A percentile compares a stretch with the other conserved stretches of the same genome.
Evolutionary conservation across 2,329 filamentous ascomycete species (phyloP).

Genomic region (Aspergillus arachidicola): DNA sequence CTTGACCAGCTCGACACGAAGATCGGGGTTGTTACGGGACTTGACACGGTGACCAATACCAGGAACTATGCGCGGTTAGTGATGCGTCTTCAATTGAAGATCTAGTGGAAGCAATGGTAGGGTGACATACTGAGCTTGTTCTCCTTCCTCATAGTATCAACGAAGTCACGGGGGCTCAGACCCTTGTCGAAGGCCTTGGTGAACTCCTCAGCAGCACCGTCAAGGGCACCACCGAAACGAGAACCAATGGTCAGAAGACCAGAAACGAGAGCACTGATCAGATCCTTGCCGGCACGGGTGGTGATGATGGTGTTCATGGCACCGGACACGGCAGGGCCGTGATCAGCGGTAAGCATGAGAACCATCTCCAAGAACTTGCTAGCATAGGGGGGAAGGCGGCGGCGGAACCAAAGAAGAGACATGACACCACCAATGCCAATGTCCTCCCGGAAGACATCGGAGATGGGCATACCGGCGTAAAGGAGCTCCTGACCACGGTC

Average conservation of each 20-base stretch:
- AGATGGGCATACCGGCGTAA: slow-evolving; percentile 99
- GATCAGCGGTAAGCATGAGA: slow-evolving; percentile 98
- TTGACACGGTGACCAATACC: slow-evolving; percentile 99
- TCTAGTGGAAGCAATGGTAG: not conserved
- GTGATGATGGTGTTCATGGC: slow-evolving; percentile 99
- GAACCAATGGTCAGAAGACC: slow-evolving; percentile 98
- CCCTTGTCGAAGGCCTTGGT: slow-evolving; percentile 98
- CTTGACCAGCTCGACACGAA: slow-evolving; percentile 99
- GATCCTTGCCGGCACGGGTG: slow-evolving; percentile 97
- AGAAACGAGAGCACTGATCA: slow-evolving; percentile 91
- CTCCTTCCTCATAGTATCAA: slow-evolving; percentile 98
- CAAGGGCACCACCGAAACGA: slow-evolving; percentile 96
- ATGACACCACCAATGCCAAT: slow-evolving; percentile 99
- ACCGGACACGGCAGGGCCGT: slow-evolving; percentile 97
- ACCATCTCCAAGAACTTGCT: slow-evolving; percentile 99
- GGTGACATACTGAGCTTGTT: slow-evolving; percentile 85
- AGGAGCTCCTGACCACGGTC: slow-evolving; percentile 99
- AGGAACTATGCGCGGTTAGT: slow-evolving; percentile 62
- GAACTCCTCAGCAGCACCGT: slow-evolving; percentile 98
- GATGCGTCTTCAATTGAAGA: not conserved
- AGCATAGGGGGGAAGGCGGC: slow-evolving; percentile 91
- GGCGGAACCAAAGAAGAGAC: slow-evolving; percentile 99
- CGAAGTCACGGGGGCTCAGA: slow-evolving; percentile 96
- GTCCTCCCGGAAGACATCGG: slow-evolving; percentile 98
- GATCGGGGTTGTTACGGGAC: slow-evolving; percentile 99